phyloP scores from a whole-genome alignment of 768 basidiomycete genomes.

The Auricularia sp. region DNA sequence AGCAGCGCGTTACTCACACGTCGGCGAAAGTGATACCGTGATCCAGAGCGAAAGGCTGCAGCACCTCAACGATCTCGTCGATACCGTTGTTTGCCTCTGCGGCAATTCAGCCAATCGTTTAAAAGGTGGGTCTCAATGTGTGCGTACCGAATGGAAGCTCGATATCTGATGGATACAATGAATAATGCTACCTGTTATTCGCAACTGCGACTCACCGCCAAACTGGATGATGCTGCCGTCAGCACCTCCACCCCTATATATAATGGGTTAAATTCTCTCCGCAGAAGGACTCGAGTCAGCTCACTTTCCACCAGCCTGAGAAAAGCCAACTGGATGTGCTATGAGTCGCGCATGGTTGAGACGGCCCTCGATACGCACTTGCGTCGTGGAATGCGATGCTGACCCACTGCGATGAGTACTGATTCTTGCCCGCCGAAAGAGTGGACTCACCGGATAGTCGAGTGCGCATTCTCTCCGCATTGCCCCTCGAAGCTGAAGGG shows the following conservation, averaged over 20 bases:
- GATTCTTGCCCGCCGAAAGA: neutral
- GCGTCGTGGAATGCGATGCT: neutral
- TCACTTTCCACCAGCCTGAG: neutral
- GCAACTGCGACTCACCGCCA: neutral
- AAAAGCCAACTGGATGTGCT: neutral
- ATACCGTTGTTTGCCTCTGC: constrained; percentile 29
- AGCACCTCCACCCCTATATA: neutral
- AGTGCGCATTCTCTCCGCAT: neutral
- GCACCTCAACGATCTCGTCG: constrained; percentile 30
- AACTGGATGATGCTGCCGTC: neutral
- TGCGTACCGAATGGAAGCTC: neutral
- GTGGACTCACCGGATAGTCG: neutral
- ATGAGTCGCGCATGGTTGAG: no score
- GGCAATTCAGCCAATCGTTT: neutral
- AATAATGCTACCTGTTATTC: no score
- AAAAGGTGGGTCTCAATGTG: neutral
- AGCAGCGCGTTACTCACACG: constrained; percentile 25
- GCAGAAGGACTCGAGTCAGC: no score
- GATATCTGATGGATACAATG: neutral
- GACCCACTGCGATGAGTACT: neutral
- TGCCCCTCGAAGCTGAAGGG: neutral
- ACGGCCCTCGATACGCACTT: neutral
- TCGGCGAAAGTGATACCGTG: constrained; percentile 34
- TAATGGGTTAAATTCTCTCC: no score
- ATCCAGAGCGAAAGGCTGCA: constrained; percentile 24